Conservation (phyloP, 2,329 filamentous ascomycete genomes). For the Zymoseptoria passerinii region DNA sequence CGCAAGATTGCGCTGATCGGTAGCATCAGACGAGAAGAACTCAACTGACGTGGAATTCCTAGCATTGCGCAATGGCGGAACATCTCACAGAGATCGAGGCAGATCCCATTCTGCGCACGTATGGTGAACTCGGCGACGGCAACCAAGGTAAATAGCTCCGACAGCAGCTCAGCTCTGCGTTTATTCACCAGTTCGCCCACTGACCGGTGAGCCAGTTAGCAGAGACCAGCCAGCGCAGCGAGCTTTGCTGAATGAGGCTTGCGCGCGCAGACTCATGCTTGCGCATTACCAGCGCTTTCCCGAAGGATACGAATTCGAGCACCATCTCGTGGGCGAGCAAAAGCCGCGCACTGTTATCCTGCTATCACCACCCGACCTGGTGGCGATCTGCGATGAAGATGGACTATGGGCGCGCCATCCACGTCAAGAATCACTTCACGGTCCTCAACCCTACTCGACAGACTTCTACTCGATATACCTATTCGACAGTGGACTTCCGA, state of each 20-base stretch:
- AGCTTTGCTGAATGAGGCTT: background rate
- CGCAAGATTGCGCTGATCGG: background rate
- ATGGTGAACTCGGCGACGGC: background rate
- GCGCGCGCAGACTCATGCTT: background rate
- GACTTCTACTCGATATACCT: constrained; percentile 9
- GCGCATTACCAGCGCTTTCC: constrained; percentile 1
- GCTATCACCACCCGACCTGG: constrained; percentile 7
- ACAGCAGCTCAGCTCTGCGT: background rate
- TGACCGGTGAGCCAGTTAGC: background rate
- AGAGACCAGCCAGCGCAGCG: background rate
- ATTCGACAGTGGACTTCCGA: background rate
- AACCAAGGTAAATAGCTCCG: background rate
- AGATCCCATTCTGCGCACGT: background rate
- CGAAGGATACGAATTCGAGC: constrained; percentile 3
- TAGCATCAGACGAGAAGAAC: background rate
- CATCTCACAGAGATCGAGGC: background rate
- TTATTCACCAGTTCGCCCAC: too few relatives aligned
- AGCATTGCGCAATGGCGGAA: background rate
- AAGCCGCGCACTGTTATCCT: background rate
- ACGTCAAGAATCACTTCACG: background rate
- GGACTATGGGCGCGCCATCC: constrained; percentile 2
- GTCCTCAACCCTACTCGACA: constrained; percentile 2
- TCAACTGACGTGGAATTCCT: background rate
- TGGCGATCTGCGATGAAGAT: constrained; percentile 1
- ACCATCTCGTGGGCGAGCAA: background rate